Percentiles rank a stretch among this genome's conserved stretches.
Evolutionary conservation across 2,329 filamentous ascomycete genomes (phyloP).

Genomic region (Phialocephala subalpina): DNA sequence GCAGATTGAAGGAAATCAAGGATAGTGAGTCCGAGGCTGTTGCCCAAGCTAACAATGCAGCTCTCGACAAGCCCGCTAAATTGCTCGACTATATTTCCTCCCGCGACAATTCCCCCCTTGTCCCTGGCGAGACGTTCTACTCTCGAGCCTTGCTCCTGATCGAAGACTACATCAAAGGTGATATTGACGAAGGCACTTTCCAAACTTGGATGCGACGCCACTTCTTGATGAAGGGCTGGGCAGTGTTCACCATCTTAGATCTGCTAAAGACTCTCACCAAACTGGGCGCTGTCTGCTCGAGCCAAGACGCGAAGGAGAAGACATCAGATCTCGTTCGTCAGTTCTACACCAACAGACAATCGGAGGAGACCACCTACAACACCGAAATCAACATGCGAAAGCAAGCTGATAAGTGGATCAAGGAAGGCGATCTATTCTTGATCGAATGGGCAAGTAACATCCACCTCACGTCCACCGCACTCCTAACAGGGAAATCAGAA

Average conservation of each 20-base stretch:
- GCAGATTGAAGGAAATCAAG: constrained; percentile 85
- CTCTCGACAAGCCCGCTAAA: constrained; percentile 79
- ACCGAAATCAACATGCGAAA: constrained; percentile 90
- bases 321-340: constrained; percentile 88
- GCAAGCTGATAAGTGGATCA: constrained; percentile 90
- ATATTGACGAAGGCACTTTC: constrained; percentile 82
- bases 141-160: constrained; percentile 84
- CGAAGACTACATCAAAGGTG: constrained; percentile 84
- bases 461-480: no score
- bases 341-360: constrained; percentile 82
- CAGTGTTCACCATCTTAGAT: constrained; percentile 91
- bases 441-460: constrained; percentile 87
- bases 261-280: constrained; percentile 83
- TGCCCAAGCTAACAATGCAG: constrained; percentile 76
- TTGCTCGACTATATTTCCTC: constrained; percentile 87
- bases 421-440: constrained; percentile 91
- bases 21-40: constrained; percentile 76
- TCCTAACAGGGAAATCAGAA: constrained; percentile 52
- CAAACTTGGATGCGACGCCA: constrained; percentile 92
- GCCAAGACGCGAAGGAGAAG: constrained; percentile 89
- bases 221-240: constrained; percentile 91
- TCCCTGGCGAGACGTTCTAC: constrained; percentile 76
- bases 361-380: constrained; percentile 87
- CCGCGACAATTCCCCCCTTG: constrained; percentile 72
- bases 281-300: constrained; percentile 83